These are phyloP conservation scores for Eudorina sp. DNA, from an alignment of 139 green algal genomes.

Conservation along the genomic window DNA sequence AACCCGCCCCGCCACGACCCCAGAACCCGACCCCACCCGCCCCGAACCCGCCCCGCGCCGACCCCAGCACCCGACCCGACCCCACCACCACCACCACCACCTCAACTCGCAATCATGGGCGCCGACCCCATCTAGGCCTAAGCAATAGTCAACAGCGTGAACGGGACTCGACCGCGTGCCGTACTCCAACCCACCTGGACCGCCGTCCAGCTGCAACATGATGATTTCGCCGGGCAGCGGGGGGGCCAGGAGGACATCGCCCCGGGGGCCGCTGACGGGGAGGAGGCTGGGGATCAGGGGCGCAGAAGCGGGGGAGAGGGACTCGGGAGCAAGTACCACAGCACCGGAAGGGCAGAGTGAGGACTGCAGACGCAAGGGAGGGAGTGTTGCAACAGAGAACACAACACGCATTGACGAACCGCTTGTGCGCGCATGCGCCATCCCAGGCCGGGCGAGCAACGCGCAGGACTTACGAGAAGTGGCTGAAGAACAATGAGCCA, in stretches of 20 bases:
- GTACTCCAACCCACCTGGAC: neutral
- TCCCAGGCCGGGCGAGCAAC: too few species aligned
- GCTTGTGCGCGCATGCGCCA: too few species aligned
- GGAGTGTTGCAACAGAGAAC: too few species aligned
- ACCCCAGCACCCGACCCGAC: neutral
- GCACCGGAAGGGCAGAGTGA: neutral
- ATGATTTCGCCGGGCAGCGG: slow-evolving; percentile 58
- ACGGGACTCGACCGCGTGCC: too few species aligned
- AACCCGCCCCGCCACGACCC: neutral
- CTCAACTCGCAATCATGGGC: too few species aligned
- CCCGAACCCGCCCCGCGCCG: too few species aligned
- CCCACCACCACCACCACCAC: too few species aligned
- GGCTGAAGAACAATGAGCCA: slow-evolving; percentile 54
- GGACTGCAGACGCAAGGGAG: too few species aligned
- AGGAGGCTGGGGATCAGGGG: slow-evolving; percentile 7
- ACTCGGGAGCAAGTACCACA: too few species aligned
- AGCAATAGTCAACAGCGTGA: too few species aligned
- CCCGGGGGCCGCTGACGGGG: slow-evolving; percentile 20
- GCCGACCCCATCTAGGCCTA: neutral
- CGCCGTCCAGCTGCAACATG: slow-evolving; percentile 52
- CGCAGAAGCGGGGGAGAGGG: too few species aligned
- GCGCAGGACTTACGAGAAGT: slow-evolving; percentile 51
- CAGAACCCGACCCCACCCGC: neutral
- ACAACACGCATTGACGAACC: too few species aligned
- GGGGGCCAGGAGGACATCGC: slow-evolving; percentile 61